phyloP scores from a whole-genome alignment of 2,329 filamentous ascomycete genomes.

The Ascosphaera apis region DNA sequence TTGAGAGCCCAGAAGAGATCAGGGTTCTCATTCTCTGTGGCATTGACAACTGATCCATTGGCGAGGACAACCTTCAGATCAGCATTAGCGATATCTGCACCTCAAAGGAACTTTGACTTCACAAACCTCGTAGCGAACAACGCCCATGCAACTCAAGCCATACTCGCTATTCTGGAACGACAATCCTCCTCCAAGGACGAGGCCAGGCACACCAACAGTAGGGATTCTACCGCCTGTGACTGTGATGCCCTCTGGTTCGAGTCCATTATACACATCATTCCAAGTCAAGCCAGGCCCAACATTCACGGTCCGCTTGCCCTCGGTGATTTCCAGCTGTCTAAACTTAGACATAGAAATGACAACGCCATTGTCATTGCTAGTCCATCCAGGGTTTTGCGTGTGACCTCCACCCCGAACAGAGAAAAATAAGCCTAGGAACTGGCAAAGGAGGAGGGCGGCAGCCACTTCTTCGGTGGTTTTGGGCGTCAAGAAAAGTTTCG shows the following conservation, averaged over 20 bases:
- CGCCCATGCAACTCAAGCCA: not conserved
- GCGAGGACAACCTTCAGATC: conserved; percentile 15
- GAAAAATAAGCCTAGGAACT: not conserved
- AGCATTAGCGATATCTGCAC: not conserved
- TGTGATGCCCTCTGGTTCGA: conserved; percentile 13
- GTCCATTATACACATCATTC: conserved; percentile 12
- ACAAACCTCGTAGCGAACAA: not conserved
- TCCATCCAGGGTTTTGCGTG: conserved; percentile 1
- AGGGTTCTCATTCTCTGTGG: conserved; percentile 21
- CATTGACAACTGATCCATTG: conserved; percentile 15
- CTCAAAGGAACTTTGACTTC: not conserved
- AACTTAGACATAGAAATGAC: not conserved
- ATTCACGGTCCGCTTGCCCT: conserved; percentile 10
- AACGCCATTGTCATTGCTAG: conserved; percentile 1
- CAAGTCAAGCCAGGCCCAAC: conserved; percentile 16
- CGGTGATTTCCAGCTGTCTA: not conserved
- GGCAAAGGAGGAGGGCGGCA: not conserved
- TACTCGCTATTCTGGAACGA: not conserved
- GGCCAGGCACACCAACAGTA: conserved; percentile 10
- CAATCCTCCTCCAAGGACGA: conserved; percentile 9
- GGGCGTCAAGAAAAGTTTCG: no score
- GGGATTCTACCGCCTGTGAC: conserved; percentile 14
- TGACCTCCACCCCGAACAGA: conserved; percentile 2
- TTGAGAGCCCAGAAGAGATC: conserved; percentile 28
- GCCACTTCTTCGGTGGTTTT: no score